phyloP scores from a whole-genome alignment of 2,329 filamentous ascomycete genomes.

The Blastomyces percursus region DNA sequence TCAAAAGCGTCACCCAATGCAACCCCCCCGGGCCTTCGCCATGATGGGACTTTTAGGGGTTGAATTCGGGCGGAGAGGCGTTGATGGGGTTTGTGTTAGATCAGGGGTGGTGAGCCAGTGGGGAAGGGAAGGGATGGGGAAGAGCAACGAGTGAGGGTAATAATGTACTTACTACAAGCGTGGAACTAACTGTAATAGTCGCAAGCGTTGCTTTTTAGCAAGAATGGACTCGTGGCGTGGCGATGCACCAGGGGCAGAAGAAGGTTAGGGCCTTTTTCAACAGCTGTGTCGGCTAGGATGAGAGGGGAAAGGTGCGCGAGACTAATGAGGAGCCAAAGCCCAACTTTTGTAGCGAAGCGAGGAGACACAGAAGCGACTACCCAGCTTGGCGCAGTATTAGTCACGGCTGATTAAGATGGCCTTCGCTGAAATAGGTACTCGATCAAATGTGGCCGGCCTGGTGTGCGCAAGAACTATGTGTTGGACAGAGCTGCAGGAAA shows the following conservation, averaged over 20 bases:
- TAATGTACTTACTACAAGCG: neutral
- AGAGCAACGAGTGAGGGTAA: neutral
- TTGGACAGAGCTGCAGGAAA: no score
- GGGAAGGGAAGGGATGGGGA: neutral
- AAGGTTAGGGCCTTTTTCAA: neutral
- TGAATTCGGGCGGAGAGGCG: neutral
- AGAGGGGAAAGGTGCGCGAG: neutral
- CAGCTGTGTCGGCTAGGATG: neutral
- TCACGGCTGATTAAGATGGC: neutral
- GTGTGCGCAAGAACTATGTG: no score
- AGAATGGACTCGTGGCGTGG: neutral
- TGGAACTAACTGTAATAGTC: slow-evolving; percentile 3
- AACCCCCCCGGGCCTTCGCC: neutral
- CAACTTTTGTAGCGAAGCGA: neutral
- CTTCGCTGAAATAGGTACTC: no score
- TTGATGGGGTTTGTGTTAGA: neutral
- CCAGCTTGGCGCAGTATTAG: neutral
- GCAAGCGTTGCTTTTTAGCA: neutral
- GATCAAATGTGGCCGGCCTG: no score
- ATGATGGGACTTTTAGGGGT: neutral
- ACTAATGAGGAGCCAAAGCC: neutral
- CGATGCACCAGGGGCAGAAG: neutral
- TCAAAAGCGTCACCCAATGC: neutral
- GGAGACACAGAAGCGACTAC: neutral
- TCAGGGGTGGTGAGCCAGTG: neutral